Conservation (phyloP, 2,329 filamentous ascomycete species). For the Epichloe bromicola region DNA sequence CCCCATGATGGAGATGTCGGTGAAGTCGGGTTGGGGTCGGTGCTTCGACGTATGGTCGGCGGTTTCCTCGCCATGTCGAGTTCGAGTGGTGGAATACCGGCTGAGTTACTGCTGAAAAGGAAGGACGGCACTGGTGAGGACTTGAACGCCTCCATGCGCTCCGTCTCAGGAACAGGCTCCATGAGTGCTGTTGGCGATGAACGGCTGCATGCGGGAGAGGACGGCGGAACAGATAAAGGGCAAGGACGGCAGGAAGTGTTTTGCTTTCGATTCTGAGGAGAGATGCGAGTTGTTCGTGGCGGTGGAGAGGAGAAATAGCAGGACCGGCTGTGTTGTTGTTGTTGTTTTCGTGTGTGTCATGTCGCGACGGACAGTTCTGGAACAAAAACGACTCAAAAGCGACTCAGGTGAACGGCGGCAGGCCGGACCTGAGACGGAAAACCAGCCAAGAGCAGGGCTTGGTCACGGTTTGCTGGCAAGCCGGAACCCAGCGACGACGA, state of each 20-base stretch:
- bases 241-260: neutral
- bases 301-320: neutral
- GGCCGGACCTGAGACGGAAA: neutral
- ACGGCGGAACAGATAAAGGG: neutral
- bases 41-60: constrained; percentile 41
- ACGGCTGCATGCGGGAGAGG: constrained; percentile 1
- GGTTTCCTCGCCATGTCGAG: constrained; percentile 36
- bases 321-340: neutral
- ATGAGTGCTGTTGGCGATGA: constrained; percentile 23
- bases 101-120: constrained; percentile 28
- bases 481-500: too few species aligned
- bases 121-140: constrained; percentile 40
- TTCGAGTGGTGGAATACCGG: constrained; percentile 25
- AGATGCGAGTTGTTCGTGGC: too few species aligned
- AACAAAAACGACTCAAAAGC: neutral
- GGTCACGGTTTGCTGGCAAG: too few species aligned
- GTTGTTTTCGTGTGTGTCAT: neutral
- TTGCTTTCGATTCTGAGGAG: neutral
- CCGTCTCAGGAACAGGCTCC: constrained; percentile 56
- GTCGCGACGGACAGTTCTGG: neutral
- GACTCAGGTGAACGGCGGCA: neutral
- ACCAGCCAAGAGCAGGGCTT: too few species aligned
- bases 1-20: constrained; percentile 38
- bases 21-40: constrained; percentile 41
- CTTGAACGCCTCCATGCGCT: constrained; percentile 54